phyloP scores from a whole-genome alignment of 176 grass and related monocot species.

The Rhynchospora tenuis region DNA sequence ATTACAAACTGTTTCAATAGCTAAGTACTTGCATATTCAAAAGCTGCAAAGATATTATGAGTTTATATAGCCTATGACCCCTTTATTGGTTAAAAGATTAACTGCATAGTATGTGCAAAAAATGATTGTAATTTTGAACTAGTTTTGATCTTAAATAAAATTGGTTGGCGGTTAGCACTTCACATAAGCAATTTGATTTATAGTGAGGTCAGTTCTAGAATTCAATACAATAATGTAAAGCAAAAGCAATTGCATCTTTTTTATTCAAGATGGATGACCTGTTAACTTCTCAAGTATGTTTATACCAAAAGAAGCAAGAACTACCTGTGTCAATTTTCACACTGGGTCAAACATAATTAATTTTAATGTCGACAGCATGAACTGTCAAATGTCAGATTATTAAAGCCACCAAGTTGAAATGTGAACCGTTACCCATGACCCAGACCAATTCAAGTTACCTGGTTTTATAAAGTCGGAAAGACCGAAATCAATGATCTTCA shows the following conservation, averaged over 20 bases:
- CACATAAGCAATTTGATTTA: neutral
- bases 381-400: slow-evolving; percentile 8
- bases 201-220: neutral
- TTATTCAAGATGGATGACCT: slow-evolving; percentile 1
- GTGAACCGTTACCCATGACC: neutral
- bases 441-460: slow-evolving; percentile 45
- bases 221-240: slow-evolving; percentile 1
- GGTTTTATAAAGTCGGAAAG: slow-evolving; percentile 94
- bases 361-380: slow-evolving; percentile 13
- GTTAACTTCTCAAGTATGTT: slow-evolving; percentile 17
- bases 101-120: neutral
- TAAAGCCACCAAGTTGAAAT: neutral
- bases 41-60: neutral
- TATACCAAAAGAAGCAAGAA: neutral
- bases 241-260: neutral
- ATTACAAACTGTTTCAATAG: too few species aligned
- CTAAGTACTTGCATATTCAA: too few species aligned
- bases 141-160: neutral
- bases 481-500: slow-evolving; percentile 99
- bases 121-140: neutral
- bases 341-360: slow-evolving; percentile 20
- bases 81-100: neutral
- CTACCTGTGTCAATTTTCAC: neutral
- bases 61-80: neutral
- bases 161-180: neutral